phyloP scores from a whole-genome alignment of 106 monocot genomes.

The Dendrobium officinale region DNA sequence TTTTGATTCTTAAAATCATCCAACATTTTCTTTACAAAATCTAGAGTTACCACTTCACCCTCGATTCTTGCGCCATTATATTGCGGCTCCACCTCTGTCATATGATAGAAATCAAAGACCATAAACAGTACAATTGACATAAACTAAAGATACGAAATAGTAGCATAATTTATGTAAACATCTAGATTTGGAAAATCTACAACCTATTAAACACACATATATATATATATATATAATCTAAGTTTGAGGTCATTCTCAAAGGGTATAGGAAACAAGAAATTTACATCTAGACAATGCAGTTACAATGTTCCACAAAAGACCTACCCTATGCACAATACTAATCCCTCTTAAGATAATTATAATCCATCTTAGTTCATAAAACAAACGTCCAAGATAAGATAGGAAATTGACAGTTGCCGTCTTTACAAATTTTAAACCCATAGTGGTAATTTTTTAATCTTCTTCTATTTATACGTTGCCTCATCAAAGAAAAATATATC shows the following conservation, averaged over 20 bases:
- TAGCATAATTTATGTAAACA: neutral
- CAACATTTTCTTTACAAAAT: constrained; percentile 94
- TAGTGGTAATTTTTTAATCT: neutral
- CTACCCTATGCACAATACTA: neutral
- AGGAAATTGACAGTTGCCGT: neutral
- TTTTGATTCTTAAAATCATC: constrained; percentile 90
- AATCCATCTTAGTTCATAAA: neutral
- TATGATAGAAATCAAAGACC: neutral
- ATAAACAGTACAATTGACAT: neutral
- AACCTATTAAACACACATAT: neutral
- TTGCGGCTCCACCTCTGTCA: constrained; percentile 79
- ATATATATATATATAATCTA: neutral
- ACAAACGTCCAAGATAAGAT: neutral
- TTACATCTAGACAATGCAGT: neutral
- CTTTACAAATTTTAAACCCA: neutral
- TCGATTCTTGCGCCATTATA: constrained; percentile 93
- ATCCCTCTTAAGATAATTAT: neutral
- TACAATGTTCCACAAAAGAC: neutral
- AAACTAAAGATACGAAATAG: neutral
- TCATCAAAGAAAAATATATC: neutral
- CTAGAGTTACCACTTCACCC: constrained; percentile 72
- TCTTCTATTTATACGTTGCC: neutral
- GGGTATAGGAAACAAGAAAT: neutral
- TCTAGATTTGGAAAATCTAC: neutral
- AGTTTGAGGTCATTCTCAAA: neutral